Percentiles rank a stretch among this genome's conserved stretches.
Conservation (phyloP, 2,329 filamentous ascomycete species). For the Aspergillus udagawae region DNA sequence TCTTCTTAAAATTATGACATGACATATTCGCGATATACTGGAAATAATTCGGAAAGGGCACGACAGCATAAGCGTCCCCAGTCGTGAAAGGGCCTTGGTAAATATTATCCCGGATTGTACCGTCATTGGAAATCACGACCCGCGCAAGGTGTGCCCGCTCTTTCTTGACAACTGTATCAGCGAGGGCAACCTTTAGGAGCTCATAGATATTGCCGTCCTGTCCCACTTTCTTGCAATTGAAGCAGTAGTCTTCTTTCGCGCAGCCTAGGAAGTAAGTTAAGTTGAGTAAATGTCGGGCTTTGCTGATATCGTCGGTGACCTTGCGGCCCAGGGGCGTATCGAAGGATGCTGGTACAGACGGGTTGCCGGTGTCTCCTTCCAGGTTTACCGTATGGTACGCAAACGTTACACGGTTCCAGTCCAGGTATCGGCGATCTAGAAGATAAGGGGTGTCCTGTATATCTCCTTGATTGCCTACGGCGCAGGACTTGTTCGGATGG, state of each 20-base stretch:
- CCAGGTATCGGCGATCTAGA: slow-evolving; percentile 55
- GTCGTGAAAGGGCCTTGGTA: slow-evolving; percentile 60
- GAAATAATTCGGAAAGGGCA: neutral
- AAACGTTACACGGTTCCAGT: slow-evolving; percentile 66
- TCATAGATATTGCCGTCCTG: slow-evolving; percentile 53
- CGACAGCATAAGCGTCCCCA: slow-evolving; percentile 26
- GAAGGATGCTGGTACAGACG: too few species aligned
- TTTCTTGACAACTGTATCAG: slow-evolving; percentile 41
- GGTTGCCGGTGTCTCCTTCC: neutral
- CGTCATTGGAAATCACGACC: slow-evolving; percentile 59
- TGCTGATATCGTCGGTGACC: too few species aligned
- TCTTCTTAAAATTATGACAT: too few species aligned
- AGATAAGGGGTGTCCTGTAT: slow-evolving; percentile 39
- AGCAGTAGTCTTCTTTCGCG: slow-evolving; percentile 57
- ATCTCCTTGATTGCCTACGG: too few species aligned
- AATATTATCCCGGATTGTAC: slow-evolving; percentile 59
- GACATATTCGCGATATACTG: too few species aligned
- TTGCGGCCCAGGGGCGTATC: too few species aligned
- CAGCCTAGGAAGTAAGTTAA: slow-evolving; percentile 58
- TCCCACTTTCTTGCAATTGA: slow-evolving; percentile 42
- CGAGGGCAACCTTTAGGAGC: slow-evolving; percentile 49
- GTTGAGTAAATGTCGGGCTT: slow-evolving; percentile 43
- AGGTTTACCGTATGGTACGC: slow-evolving; percentile 56
- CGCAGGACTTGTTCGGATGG: too few species aligned
- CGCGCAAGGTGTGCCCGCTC: slow-evolving; percentile 42